A percentile compares a stretch with the other conserved stretches of the same genome.
phyloP scores from a whole-genome alignment of 2,329 filamentous ascomycete genomes.

The Trichoderma sp. region DNA sequence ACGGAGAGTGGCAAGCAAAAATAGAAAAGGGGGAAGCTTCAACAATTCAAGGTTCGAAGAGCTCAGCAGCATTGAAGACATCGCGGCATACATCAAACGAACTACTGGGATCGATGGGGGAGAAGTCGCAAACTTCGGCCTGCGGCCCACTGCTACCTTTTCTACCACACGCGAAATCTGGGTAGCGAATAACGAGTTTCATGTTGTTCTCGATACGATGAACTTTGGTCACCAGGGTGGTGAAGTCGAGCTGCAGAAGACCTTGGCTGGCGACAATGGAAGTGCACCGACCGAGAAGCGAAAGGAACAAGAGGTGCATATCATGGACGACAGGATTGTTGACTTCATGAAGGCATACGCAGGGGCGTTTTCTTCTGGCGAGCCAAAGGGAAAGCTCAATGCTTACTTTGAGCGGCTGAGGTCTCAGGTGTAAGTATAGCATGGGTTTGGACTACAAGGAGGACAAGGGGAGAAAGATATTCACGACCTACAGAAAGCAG shows the following conservation, averaged over 20 bases:
- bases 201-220: slow-evolving; percentile 8
- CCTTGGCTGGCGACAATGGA: neutral
- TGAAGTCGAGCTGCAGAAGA: slow-evolving; percentile 15
- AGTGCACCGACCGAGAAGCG: neutral
- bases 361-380: neutral
- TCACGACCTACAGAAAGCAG: too few species aligned
- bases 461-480: too few species aligned
- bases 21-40: neutral
- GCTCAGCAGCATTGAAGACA: neutral
- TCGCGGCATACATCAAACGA: neutral
- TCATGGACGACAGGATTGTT: slow-evolving; percentile 8
- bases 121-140: neutral
- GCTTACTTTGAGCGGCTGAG: slow-evolving; percentile 17
- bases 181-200: slow-evolving; percentile 16
- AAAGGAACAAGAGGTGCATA: neutral
- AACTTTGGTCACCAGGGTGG: slow-evolving; percentile 19
- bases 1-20: slow-evolving; percentile 2
- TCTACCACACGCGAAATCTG: slow-evolving; percentile 8
- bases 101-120: neutral
- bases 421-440: too few species aligned
- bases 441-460: too few species aligned
- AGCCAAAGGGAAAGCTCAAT: slow-evolving; percentile 5
- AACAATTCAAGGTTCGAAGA: slow-evolving; percentile 5
- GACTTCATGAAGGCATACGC: slow-evolving; percentile 9
- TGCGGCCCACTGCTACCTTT: neutral